Percentiles rank a stretch among this genome's conserved stretches.
These are phyloP conservation scores for Circinella umbellata DNA, from an alignment of 371 early-diverging fungal species.

Conservation along the genomic window DNA sequence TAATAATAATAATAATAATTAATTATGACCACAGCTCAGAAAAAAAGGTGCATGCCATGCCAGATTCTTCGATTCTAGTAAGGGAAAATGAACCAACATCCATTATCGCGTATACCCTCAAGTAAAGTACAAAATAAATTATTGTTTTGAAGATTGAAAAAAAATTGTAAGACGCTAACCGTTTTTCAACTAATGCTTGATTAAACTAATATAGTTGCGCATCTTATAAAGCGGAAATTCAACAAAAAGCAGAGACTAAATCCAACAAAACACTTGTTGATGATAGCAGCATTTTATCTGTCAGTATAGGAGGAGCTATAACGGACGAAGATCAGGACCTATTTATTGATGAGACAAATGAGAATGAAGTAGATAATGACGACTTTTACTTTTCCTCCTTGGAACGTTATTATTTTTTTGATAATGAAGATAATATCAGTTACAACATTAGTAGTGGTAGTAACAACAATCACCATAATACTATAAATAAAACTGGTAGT, in stretches of 20 bases:
- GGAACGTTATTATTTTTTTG: background rate
- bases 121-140: slow-evolving; percentile 32
- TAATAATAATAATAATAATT: too few relatives aligned
- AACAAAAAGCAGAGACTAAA: background rate
- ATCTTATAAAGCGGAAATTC: background rate
- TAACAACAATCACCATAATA: too few relatives aligned
- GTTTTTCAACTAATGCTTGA: too few relatives aligned
- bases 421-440: background rate
- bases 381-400: slow-evolving; percentile 6
- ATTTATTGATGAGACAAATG: background rate
- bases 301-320: background rate
- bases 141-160: too few relatives aligned
- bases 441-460: background rate
- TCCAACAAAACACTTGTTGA: background rate
- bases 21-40: background rate
- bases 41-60: slow-evolving; percentile 71
- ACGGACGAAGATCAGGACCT: background rate
- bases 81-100: slow-evolving; percentile 92
- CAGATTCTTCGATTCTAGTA: slow-evolving; percentile 84
- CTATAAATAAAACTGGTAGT: too few relatives aligned
- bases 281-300: background rate
- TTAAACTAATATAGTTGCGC: background rate
- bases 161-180: too few relatives aligned
- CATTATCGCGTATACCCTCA: slow-evolving; percentile 86
- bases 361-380: background rate